Evolutionary conservation across 139 green algal species (phyloP), one percentile per base, ranked within the genome.

Genomic region (Picochlorum sp.): DNA sequence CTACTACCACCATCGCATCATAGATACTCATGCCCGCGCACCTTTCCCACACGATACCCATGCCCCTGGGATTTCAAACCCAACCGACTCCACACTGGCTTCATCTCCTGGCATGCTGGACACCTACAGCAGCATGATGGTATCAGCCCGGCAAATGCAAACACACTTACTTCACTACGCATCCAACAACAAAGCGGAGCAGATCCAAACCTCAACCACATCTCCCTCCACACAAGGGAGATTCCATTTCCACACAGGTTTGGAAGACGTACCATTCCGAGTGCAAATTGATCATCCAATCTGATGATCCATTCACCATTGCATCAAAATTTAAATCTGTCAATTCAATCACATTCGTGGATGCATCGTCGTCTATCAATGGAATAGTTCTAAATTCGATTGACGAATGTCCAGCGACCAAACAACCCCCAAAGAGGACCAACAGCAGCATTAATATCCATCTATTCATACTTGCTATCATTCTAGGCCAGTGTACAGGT

Each of bases 281-380:
- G 38, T 72, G 69, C 1, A 73, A n/a, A 32, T 69, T 63, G 20
- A 77, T 65, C 32, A 77, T 15, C 70, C 70, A 77, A 9, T 58
- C 47, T 14, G 61, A 23, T 55, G 37, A 56, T 18, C 57, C 52
- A 26, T 37, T 47, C 23, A 73, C 24, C 6, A 45, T 13, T 32
- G 51, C 24, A 32, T 77, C 70, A 54, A 77, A 77, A 3, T 63
- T 63, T 3, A 68, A 21, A 47, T 77, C 70, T 59, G 64, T 62
- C 2, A 67, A 49, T 10, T 44, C 56, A 37, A 45, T 21, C 1
- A 61, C 34, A 21, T 66, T 7, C 8, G 34, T 41, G 8, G 34
- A 41, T 11, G 34, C 34, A 41, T 41, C 47, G 18, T 55, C 47
- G 10, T 55, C 47, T n/a, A 15, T 10, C 47, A 55, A 26, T 16